Evolutionary conservation across 2,329 filamentous ascomycete genomes (phyloP), one percentile per base, ranked within the genome.

Genomic region (Tolypocladium endophyticum): DNA sequence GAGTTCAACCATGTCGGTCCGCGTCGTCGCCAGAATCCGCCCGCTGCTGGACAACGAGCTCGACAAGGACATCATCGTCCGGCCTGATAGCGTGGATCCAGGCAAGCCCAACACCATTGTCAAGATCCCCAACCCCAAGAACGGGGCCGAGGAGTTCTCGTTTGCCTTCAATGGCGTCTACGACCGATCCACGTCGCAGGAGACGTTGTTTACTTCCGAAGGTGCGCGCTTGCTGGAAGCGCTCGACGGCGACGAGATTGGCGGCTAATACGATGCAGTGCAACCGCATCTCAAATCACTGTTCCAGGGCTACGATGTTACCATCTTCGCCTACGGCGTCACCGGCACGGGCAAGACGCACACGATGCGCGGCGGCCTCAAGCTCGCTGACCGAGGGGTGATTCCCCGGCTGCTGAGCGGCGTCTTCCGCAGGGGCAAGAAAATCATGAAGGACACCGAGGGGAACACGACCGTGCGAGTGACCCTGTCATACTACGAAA

Each of bases 81-180:
- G 77, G 56, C 82, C 86, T 11, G 87, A 87, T 55, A 84, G 81
- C 62, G 82, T 79, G 60, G 82, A 87, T 57, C 76, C 83, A 55
- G 82, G 82, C 65, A 82, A 80, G 64, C 80, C 85, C 25, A 84
- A 82, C 63, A 87, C 81, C 33, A 77, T 95, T 36, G 86, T 97
- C 69, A 88, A 89, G 72, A 95, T 97, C 68, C 93, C 93, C 4
- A 97, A 92, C 70, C 92, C 93, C 0, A 96, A 94, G 78, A 97
- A 97, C 69, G 89, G 90, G 64, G 79, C 83, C 28, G 93, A 97
- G 74, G 89, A 92, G 69, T 97, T 92, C 75, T 92, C 89, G 58
- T 99, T 97, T 72, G 85, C 92, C 58, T 97, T 97, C 81, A 95
- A 94, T 79, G 85, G 89, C 66, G 93, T 97, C 59, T 97, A 96